phyloP scores from a whole-genome alignment of 768 basidiomycete genomes.

The Polyporus arcularius region DNA sequence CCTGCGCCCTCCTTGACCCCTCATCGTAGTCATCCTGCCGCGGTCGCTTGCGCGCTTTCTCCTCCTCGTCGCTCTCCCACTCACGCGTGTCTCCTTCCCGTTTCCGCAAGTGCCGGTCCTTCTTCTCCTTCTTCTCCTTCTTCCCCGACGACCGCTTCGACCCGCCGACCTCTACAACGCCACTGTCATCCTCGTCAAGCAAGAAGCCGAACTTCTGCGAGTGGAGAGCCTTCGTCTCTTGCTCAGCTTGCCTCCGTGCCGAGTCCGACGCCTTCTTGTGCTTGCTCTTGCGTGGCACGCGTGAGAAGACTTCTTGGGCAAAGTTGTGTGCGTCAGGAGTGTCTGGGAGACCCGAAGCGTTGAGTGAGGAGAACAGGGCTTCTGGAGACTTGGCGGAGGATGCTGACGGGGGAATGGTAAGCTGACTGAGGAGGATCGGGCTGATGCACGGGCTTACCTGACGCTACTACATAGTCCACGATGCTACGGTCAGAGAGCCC shows the following conservation, averaged over 20 bases:
- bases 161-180: slow-evolving; percentile 38
- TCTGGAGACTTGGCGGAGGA: slow-evolving; percentile 82
- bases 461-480: slow-evolving; percentile 85
- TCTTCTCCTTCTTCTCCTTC: slow-evolving; percentile 49
- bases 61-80: slow-evolving; percentile 93
- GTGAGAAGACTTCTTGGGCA: slow-evolving; percentile 71
- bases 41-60: slow-evolving; percentile 65
- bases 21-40: slow-evolving; percentile 44
- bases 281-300: slow-evolving; percentile 78
- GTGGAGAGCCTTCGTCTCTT: slow-evolving; percentile 66
- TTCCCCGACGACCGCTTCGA: slow-evolving; percentile 27
- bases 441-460: slow-evolving; percentile 48
- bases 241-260: slow-evolving; percentile 69
- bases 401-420: slow-evolving; percentile 43
- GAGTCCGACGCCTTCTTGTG: slow-evolving; percentile 53
- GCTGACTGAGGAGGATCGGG: slow-evolving; percentile 8
- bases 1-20: slow-evolving; percentile 8
- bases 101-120: slow-evolving; percentile 72
- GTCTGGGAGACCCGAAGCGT: slow-evolving; percentile 78
- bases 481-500: slow-evolving; percentile 83
- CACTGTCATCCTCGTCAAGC: slow-evolving; percentile 71
- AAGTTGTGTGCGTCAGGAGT: slow-evolving; percentile 81
- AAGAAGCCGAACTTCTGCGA: slow-evolving; percentile 79
- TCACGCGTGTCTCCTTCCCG: slow-evolving; percentile 79
- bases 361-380: slow-evolving; percentile 73